phyloP scores from a whole-genome alignment of 371 early-diverging fungal genomes.

The Lichtheimia ramosa region DNA sequence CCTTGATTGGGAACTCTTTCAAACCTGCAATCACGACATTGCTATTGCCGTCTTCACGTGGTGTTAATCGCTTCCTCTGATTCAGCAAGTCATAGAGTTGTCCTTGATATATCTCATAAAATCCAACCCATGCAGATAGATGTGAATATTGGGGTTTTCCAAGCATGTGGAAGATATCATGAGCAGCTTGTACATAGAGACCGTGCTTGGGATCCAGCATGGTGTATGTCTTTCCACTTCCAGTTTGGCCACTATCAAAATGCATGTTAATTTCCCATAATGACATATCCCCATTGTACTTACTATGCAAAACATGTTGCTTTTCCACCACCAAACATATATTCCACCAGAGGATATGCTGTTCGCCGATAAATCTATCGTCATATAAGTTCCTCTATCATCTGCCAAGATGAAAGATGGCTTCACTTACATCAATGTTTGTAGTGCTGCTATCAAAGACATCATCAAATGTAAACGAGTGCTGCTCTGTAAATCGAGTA shows the following conservation, averaged over 20 bases:
- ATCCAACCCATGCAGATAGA: slow-evolving; percentile 82
- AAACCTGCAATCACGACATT: slow-evolving; percentile 89
- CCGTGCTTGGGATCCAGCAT: slow-evolving; percentile 90
- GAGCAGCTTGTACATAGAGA: slow-evolving; percentile 89
- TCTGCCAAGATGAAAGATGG: no score
- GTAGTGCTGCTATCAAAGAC: slow-evolving; percentile 83
- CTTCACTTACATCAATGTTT: slow-evolving; percentile 70
- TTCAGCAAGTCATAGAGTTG: slow-evolving; percentile 95
- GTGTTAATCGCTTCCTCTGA: slow-evolving; percentile 80
- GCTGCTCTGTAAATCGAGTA: slow-evolving; percentile 92
- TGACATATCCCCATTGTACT: slow-evolving; percentile 2
- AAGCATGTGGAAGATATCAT: slow-evolving; percentile 84
- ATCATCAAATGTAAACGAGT: slow-evolving; percentile 95
- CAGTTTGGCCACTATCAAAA: slow-evolving; percentile 90
- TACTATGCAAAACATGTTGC: slow-evolving; percentile 99
- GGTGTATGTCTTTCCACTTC: slow-evolving; percentile 96
- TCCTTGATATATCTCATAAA: slow-evolving; percentile 97
- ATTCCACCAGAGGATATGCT: slow-evolving; percentile 91
- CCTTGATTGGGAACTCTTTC: slow-evolving; percentile 76
- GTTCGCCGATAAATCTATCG: slow-evolving; percentile 82
- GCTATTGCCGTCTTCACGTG: slow-evolving; percentile 95
- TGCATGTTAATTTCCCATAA: neutral
- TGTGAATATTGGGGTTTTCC: slow-evolving; percentile 69
- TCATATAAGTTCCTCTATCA: neutral
- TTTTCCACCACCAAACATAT: slow-evolving; percentile 93